phyloP scores from a whole-genome alignment of 1,139 yeast species.

The Suhomyces atakaporum region DNA sequence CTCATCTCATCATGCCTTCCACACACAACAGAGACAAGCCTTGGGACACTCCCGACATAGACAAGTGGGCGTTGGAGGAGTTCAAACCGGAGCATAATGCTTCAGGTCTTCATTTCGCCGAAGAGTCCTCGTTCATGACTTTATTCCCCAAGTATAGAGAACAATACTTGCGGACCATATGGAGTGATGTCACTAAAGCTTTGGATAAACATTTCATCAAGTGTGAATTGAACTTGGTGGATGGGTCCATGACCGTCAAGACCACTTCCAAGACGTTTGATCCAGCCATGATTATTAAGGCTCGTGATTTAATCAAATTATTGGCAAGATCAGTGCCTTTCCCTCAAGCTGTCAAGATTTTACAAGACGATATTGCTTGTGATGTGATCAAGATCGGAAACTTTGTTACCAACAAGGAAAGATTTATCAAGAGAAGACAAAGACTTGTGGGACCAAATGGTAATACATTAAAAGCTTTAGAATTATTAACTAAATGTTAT shows the following conservation, averaged over 20 bases:
- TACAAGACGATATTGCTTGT: conserved; percentile 92
- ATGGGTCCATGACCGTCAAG: conserved; percentile 95
- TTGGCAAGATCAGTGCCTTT: conserved; percentile 96
- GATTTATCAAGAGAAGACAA: conserved; percentile 94
- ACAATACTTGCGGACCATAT: conserved; percentile 79
- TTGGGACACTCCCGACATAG: conserved; percentile 96
- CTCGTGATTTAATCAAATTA: conserved; percentile 90
- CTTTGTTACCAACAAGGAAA: conserved; percentile 83
- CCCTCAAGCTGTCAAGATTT: conserved; percentile 90
- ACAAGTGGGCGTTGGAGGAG: conserved; percentile 89
- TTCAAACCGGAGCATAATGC: conserved; percentile 88
- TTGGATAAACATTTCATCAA: conserved; percentile 72
- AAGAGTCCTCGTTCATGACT: conserved; percentile 93
- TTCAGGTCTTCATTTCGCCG: conserved; percentile 85
- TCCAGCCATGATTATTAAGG: conserved; percentile 91
- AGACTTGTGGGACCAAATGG: conserved; percentile 97
- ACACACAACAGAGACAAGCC: conserved; percentile 94
- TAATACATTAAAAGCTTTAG: conserved; percentile 92
- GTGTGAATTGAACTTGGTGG: conserved; percentile 86
- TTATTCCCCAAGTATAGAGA: conserved; percentile 97
- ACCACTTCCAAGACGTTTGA: conserved; percentile 95
- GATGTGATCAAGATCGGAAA: conserved; percentile 95
- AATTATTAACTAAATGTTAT: conserved; percentile 88
- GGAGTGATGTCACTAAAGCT: conserved; percentile 90
- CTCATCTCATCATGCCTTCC: conserved; percentile 64